Conservation (phyloP, 2,329 filamentous ascomycete species). For the Elsinoe ampelina region DNA sequence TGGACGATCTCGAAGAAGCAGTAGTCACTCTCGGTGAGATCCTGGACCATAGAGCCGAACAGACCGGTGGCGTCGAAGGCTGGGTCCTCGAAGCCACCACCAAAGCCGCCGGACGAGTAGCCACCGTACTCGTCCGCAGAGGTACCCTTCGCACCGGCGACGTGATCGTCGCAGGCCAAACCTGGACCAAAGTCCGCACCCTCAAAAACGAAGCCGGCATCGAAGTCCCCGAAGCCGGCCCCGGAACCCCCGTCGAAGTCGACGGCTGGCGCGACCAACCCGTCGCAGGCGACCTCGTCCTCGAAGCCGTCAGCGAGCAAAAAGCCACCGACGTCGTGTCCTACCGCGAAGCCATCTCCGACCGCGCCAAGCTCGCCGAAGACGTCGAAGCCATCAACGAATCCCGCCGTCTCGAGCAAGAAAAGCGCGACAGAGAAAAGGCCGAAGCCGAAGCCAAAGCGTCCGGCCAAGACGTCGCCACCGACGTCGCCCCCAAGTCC, state of each 20-base stretch:
- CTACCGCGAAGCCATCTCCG: conserved; percentile 62
- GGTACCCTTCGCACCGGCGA: conserved; percentile 77
- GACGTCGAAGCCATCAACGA: conserved; percentile 74
- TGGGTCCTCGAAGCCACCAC: conserved; percentile 90
- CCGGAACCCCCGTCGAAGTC: conserved; percentile 83
- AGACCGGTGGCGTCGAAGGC: conserved; percentile 70
- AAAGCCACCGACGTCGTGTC: conserved; percentile 69
- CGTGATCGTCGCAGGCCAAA: conserved; percentile 75
- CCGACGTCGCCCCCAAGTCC: conserved; percentile 34
- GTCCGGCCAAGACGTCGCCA: conserved; percentile 24
- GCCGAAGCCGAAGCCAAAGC: conserved; percentile 31
- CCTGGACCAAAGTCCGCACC: conserved; percentile 77
- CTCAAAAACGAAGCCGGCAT: conserved; percentile 77
- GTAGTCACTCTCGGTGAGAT: conserved; percentile 80
- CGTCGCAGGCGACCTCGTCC: conserved; percentile 72
- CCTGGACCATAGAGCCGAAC: conserved; percentile 77
- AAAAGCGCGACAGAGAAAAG: conserved; percentile 53
- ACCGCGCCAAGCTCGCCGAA: conserved; percentile 54
- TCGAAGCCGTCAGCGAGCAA: conserved; percentile 72
- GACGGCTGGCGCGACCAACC: conserved; percentile 91
- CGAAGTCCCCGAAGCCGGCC: conserved; percentile 62
- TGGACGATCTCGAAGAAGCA: conserved; percentile 85
- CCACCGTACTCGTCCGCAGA: conserved; percentile 78
- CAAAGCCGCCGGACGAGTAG: conserved; percentile 73
- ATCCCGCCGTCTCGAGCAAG: conserved; percentile 46